Conservation (phyloP, 805 yeast genomes). For the Debaryomyces maramus region DNA sequence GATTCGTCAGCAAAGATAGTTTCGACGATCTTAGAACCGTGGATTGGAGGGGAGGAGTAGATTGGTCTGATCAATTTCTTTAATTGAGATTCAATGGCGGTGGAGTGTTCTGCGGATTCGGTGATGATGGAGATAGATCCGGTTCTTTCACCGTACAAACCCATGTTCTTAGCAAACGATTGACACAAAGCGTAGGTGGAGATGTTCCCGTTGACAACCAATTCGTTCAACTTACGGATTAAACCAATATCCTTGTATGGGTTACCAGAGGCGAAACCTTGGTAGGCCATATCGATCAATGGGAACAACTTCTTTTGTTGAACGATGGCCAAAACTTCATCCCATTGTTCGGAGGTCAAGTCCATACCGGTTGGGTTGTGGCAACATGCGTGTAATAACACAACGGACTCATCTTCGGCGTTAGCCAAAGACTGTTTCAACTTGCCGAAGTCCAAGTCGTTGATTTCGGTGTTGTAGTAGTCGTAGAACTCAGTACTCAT, state of each 20-base stretch:
- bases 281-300: constrained; percentile 91
- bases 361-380: constrained; percentile 98
- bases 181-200: constrained; percentile 55
- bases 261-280: constrained; percentile 89
- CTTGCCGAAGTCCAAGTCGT: constrained; percentile 64
- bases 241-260: constrained; percentile 64
- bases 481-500: constrained; percentile 60
- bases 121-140: constrained; percentile 75
- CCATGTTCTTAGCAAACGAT: constrained; percentile 51
- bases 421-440: constrained; percentile 57
- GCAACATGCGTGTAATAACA: constrained; percentile 90
- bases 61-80: constrained; percentile 82
- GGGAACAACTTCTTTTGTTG: constrained; percentile 65
- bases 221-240: constrained; percentile 46
- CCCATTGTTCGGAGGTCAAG: constrained; percentile 81
- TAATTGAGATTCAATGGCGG: constrained; percentile 72
- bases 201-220: constrained; percentile 50
- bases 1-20: constrained; percentile 61
- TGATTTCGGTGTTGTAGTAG: constrained; percentile 65
- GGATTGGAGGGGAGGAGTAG: constrained; percentile 92
- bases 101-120: constrained; percentile 51
- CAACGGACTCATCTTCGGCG: constrained; percentile 60
- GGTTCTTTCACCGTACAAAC: constrained; percentile 54
- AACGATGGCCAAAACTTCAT: constrained; percentile 63
- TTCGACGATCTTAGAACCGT: constrained; percentile 89